Evolutionary conservation across 163 green algal species (phyloP).

Genomic region (Dunaliella salina): DNA sequence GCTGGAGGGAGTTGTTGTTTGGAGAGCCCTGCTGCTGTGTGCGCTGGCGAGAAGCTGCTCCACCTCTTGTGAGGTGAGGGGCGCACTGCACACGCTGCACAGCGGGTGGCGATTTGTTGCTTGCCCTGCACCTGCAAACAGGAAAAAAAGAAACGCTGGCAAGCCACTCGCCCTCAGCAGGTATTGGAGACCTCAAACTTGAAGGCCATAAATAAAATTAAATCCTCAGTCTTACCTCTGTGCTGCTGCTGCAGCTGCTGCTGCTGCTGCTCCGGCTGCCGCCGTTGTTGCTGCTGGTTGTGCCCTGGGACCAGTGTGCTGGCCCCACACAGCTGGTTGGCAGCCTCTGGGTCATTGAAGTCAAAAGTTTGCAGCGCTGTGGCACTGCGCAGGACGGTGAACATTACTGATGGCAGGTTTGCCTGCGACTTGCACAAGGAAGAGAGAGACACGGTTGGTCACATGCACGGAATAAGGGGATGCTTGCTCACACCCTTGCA

Average conservation of each 20-base stretch:
- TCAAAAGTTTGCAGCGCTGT: slow-evolving; percentile 50
- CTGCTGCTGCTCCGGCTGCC: no score
- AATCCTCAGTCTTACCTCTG: no score
- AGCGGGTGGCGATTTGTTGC: background rate
- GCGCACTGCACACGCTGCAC: slow-evolving; percentile 1
- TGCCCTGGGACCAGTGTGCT: background rate
- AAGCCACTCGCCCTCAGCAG: no score
- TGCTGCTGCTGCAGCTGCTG: no score
- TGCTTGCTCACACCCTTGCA: no score
- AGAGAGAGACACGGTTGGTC: background rate
- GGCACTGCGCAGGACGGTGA: slow-evolving; percentile 51
- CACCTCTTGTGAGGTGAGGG: slow-evolving; percentile 1
- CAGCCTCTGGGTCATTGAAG: slow-evolving; percentile 38
- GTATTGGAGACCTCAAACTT: no score
- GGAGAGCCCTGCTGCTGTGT: no score
- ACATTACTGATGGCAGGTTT: slow-evolving; percentile 52
- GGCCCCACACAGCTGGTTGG: slow-evolving; percentile 6
- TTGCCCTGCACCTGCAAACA: no score
- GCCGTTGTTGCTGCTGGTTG: no score
- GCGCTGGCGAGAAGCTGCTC: slow-evolving; percentile 10
- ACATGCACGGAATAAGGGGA: background rate
- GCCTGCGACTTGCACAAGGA: slow-evolving; percentile 22
- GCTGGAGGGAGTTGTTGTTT: no score
- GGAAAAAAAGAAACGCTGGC: no score
- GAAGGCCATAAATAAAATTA: no score